Evolutionary conservation across 805 yeast species (phyloP).

Genomic region (Candida methanosorbosa): DNA sequence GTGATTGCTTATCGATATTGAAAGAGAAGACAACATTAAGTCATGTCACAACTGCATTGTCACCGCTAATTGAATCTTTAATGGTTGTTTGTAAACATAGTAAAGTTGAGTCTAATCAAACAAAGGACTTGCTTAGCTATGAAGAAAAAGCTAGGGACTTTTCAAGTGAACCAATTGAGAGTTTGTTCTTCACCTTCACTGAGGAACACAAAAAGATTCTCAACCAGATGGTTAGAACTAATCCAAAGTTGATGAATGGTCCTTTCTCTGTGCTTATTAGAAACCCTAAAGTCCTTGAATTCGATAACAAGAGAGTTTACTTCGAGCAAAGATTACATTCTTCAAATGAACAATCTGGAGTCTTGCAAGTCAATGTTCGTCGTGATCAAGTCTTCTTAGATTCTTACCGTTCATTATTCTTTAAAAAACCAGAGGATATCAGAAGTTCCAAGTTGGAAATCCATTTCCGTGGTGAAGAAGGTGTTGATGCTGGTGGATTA

Average conservation of each 20-base stretch:
- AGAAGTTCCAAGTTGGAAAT: conserved; percentile 67
- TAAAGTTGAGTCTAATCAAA: conserved; percentile 47
- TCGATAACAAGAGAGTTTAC: conserved; percentile 85
- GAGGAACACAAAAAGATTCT: conserved; percentile 81
- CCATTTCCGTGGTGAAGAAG: conserved; percentile 87
- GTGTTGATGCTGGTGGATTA: conserved; percentile 97
- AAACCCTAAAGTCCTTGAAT: conserved; percentile 84
- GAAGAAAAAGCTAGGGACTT: conserved; percentile 61
- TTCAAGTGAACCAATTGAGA: conserved; percentile 66
- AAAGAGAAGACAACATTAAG: conserved; percentile 50
- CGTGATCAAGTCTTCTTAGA: conserved; percentile 91
- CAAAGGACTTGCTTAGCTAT: conserved; percentile 47
- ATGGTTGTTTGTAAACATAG: conserved; percentile 96
- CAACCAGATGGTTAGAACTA: conserved; percentile 85
- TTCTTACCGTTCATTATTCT: conserved; percentile 75
- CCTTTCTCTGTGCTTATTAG: conserved; percentile 85
- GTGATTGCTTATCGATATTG: conserved; percentile 57
- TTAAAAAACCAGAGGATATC: conserved; percentile 67
- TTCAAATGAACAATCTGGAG: conserved; percentile 32
- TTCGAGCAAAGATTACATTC: conserved; percentile 68
- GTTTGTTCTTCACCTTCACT: conserved; percentile 76
- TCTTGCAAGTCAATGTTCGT: conserved; percentile 60
- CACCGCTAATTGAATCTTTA: conserved; percentile 84
- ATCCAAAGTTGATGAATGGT: conserved; percentile 92
- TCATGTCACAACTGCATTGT: conserved; percentile 66